Evolutionary conservation across 805 yeast species (phyloP), one percentile per base, ranked within the genome.

Genomic region (Myxozyma lipomycoides): DNA sequence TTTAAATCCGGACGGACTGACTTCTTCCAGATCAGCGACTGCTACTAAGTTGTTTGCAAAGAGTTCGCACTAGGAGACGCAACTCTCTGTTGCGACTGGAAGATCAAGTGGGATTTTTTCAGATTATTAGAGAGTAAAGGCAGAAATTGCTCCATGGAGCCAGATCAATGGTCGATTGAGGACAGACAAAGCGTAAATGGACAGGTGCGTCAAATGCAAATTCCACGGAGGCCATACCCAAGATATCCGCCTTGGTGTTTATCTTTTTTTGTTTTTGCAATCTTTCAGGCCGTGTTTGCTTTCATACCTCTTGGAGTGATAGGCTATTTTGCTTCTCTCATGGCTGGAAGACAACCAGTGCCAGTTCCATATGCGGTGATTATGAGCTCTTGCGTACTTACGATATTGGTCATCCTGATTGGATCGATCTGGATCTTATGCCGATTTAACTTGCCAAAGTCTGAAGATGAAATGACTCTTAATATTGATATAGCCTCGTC

Each of bases 161-260:
- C 32, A 28, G 32, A 28, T 28, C 32, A 12, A 12, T 28, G 32
- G 32, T 28, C 32, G 12, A 28, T 28, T 9, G 32, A 28, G 12
- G 32, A 12, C n/a, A n/a, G n/a, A n/a, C n/a, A n/a, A n/a, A n/a
- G n/a, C n/a, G n/a, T n/a, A n/a, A n/a, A n/a, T n/a, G n/a, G n/a
- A n/a, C n/a, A n/a, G n/a, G n/a, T n/a, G n/a, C n/a, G n/a, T n/a
- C n/a, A n/a, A n/a, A n/a, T n/a, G n/a, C n/a, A n/a, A n/a, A n/a
- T n/a, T n/a, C n/a, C n/a, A n/a, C n/a, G n/a, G n/a, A n/a, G n/a
- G n/a, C n/a, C n/a, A n/a, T n/a, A n/a, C n/a, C n/a, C 41, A 5
- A 7, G 19, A 10, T 52, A 52, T 32, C 56, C 56, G 17, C 10
- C 51, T 4, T 52, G 56, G 56, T 47, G 49, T 34, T 19, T 43